These are phyloP conservation scores for Jaapia argillacea DNA, from an alignment of 768 basidiomycete genomes.

Conservation along the genomic window DNA sequence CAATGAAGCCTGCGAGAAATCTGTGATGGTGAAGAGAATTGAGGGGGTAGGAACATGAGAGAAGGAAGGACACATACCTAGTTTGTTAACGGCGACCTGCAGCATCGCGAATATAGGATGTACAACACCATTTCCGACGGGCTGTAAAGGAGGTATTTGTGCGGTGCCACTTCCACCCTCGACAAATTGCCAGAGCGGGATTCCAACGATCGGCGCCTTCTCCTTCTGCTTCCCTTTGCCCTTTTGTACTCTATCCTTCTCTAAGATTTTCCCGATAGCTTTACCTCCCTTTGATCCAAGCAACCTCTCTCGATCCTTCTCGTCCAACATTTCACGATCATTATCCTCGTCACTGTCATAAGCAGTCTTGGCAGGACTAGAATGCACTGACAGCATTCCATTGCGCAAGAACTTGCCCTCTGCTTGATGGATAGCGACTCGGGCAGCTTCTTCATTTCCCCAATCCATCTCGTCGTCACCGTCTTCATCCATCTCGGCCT, in stretches of 20 bases:
- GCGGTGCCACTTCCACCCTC: too few species aligned
- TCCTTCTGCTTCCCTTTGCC: conserved; percentile 16
- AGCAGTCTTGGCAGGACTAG: conserved; percentile 7
- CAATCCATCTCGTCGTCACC: conserved; percentile 10
- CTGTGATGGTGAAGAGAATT: too few species aligned
- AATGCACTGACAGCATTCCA: conserved; percentile 17
- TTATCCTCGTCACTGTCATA: not conserved
- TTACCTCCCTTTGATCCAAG: conserved; percentile 24
- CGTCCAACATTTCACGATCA: conserved; percentile 25
- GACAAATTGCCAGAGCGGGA: too few species aligned
- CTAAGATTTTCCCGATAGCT: conserved; percentile 34
- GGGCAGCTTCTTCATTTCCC: conserved; percentile 29
- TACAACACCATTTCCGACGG: too few species aligned
- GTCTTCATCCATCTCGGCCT: conserved; percentile 20
- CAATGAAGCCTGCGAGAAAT: too few species aligned
- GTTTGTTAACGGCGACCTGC: too few species aligned
- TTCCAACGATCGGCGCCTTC: conserved; percentile 17
- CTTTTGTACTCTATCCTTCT: conserved; percentile 21
- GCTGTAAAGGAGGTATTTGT: too few species aligned
- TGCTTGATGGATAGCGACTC: conserved; percentile 28
- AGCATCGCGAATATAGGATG: too few species aligned
- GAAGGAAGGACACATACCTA: too few species aligned
- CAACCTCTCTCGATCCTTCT: conserved; percentile 17
- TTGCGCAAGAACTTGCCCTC: conserved; percentile 18
- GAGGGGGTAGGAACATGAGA: too few species aligned